Percentiles rank a stretch among this genome's conserved stretches.
These are phyloP conservation scores for Byssoonygena ceratinophila DNA, from an alignment of 2,329 filamentous ascomycete species.

Conservation along the genomic window DNA sequence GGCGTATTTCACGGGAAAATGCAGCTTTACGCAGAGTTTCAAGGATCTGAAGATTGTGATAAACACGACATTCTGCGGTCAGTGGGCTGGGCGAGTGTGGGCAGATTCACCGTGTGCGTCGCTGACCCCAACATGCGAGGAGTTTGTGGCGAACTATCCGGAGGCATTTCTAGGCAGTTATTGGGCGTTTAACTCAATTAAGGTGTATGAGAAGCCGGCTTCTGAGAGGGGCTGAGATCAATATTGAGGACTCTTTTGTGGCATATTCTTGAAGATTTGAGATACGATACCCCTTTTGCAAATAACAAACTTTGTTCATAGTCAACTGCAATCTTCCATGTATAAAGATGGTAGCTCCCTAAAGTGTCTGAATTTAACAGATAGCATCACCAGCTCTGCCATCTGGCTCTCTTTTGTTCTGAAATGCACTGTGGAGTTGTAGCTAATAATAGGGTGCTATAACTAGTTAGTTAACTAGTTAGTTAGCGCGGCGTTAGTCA, in stretches of 20 bases:
- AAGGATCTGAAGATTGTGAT: constrained; percentile 37
- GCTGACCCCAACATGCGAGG: constrained; percentile 12
- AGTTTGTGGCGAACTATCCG: constrained; percentile 16
- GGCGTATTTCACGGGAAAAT: constrained; percentile 36
- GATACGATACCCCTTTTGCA: no score
- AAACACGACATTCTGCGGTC: constrained; percentile 46
- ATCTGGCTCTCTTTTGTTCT: no score
- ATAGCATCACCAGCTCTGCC: no score
- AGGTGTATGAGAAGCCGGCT: constrained; percentile 17
- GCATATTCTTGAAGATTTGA: background rate
- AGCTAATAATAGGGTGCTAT: no score
- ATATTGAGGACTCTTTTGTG: background rate
- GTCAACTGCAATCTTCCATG: no score
- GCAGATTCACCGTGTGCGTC: constrained; percentile 7
- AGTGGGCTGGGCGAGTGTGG: constrained; percentile 40
- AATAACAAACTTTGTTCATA: no score
- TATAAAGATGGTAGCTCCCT: no score
- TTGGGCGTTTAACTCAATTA: constrained; percentile 16
- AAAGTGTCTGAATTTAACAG: no score
- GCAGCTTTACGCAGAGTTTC: constrained; percentile 35
- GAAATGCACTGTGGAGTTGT: no score
- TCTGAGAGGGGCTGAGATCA: background rate
- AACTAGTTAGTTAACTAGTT: no score
- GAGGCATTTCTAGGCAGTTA: constrained; percentile 13
- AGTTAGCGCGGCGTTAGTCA: no score